Conservation (phyloP, 176 grass and related monocot genomes). For the Musa schizocarpa region DNA sequence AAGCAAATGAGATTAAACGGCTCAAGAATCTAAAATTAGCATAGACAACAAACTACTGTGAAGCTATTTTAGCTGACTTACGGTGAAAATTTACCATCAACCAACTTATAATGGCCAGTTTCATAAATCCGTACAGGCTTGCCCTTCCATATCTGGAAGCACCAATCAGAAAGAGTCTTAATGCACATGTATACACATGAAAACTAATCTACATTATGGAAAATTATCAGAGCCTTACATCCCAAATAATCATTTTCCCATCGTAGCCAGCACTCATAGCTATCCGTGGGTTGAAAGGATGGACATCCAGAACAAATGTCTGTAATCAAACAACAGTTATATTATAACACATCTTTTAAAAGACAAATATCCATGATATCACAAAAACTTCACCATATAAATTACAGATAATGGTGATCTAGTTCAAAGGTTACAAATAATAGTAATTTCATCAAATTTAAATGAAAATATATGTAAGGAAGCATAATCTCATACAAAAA, state of each 20-base stretch:
- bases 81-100: slow-evolving; percentile 99
- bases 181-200: slow-evolving; percentile 9
- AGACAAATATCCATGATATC: too few species aligned
- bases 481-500: too few species aligned
- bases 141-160: slow-evolving; percentile 93
- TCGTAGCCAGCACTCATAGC: slow-evolving; percentile 99
- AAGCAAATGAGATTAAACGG: too few species aligned
- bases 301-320: slow-evolving; percentile 99
- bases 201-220: slow-evolving; percentile 14
- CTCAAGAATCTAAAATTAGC: too few species aligned
- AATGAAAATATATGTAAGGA: too few species aligned
- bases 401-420: too few species aligned
- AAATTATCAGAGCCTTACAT: slow-evolving; percentile 62
- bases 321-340: slow-evolving; percentile 34
- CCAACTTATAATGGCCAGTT: slow-evolving; percentile 86
- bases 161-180: slow-evolving; percentile 18
- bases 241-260: slow-evolving; percentile 96
- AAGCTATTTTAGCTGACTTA: slow-evolving; percentile 46
- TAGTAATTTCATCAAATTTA: too few species aligned
- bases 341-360: background rate
- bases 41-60: background rate
- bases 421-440: too few species aligned
- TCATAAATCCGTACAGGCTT: slow-evolving; percentile 92
- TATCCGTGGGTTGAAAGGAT: slow-evolving; percentile 99
- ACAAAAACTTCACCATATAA: too few species aligned